Percentiles rank a stretch among this genome's conserved stretches.
Conservation (phyloP, 768 basidiomycete genomes). For the Xerocomus spinulosus region DNA sequence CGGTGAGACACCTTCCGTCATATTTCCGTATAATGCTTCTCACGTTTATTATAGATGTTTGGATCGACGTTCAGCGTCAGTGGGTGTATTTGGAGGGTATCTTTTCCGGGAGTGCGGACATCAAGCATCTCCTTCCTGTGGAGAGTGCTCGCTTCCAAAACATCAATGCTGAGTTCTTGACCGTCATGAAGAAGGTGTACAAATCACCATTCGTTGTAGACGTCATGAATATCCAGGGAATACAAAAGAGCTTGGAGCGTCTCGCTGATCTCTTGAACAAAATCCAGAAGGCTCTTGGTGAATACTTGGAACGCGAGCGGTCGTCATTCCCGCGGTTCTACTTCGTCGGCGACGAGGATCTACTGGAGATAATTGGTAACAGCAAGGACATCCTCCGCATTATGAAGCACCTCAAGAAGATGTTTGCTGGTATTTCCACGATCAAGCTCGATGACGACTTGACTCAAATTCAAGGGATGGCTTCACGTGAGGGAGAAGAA, state of each 20-base stretch:
- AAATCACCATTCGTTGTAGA: slow-evolving; percentile 97
- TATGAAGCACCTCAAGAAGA: slow-evolving; percentile 99
- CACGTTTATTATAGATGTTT: slow-evolving; percentile 61
- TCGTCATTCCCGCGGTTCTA: slow-evolving; percentile 99
- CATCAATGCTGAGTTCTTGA: slow-evolving; percentile 96
- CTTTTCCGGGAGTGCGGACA: slow-evolving; percentile 98
- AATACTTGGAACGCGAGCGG: slow-evolving; percentile 96
- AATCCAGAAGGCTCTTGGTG: slow-evolving; percentile 98
- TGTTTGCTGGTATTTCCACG: slow-evolving; percentile 97
- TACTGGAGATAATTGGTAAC: slow-evolving; percentile 98
- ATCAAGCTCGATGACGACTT: slow-evolving; percentile 83
- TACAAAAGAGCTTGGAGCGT: slow-evolving; percentile 97
- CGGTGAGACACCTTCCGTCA: slow-evolving; percentile 44
- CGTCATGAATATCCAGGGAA: slow-evolving; percentile 91
- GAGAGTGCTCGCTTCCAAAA: slow-evolving; percentile 98
- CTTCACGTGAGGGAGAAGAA: slow-evolving; percentile 94
- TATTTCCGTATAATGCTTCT: not conserved
- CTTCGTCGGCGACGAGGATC: slow-evolving; percentile 98
- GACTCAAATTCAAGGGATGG: slow-evolving; percentile 88
- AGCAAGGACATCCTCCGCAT: slow-evolving; percentile 97
- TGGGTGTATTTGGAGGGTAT: slow-evolving; percentile 99
- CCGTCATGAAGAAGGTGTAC: slow-evolving; percentile 99
- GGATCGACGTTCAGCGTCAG: slow-evolving; percentile 99
- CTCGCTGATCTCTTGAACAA: slow-evolving; percentile 94
- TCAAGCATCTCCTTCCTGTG: slow-evolving; percentile 96